Conservation (phyloP, 2,329 filamentous ascomycete genomes). For the Penicillium psychrosexuale region DNA sequence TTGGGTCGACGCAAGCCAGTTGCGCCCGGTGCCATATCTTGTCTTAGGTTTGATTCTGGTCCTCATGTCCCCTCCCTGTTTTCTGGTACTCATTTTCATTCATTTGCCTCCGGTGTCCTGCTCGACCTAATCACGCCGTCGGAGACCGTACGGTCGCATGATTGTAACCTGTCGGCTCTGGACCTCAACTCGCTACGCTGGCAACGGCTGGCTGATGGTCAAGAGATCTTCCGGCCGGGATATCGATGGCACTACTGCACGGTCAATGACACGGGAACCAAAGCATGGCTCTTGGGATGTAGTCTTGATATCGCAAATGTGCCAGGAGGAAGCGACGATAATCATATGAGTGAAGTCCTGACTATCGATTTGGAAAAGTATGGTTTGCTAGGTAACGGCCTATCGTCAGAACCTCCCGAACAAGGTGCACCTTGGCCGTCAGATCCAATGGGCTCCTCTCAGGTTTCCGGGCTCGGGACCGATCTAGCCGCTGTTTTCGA, state of each 20-base stretch:
- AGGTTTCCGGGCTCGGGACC: constrained; percentile 66
- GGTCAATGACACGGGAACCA: constrained; percentile 90
- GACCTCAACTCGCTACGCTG: constrained; percentile 84
- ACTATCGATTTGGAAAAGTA: constrained; percentile 90
- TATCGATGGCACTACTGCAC: constrained; percentile 99
- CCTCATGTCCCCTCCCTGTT: constrained; percentile 83
- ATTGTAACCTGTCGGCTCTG: constrained; percentile 85
- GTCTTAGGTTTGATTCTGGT: constrained; percentile 84
- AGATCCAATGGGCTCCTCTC: constrained; percentile 52
- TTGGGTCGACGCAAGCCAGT: constrained; percentile 51
- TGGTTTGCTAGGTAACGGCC: constrained; percentile 79
- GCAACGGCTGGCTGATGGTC: constrained; percentile 92
- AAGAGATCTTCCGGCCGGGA: constrained; percentile 86
- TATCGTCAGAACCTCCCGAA: constrained; percentile 55
- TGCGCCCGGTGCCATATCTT: constrained; percentile 84
- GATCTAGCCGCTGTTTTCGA: constrained; percentile 88
- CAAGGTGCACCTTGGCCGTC: constrained; percentile 50
- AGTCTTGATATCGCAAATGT: constrained; percentile 70
- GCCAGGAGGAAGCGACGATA: constrained; percentile 70
- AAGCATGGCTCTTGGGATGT: constrained; percentile 94
- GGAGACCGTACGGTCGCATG: constrained; percentile 76
- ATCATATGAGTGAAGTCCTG: constrained; percentile 91
- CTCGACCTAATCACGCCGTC: constrained; percentile 94
- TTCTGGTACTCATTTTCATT: constrained; percentile 90
- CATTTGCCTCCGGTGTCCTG: constrained; percentile 87